Percentiles rank a stretch among this genome's conserved stretches.
Evolutionary conservation across 345 rosid genomes (phyloP).

Genomic region (Salix purpurea): DNA sequence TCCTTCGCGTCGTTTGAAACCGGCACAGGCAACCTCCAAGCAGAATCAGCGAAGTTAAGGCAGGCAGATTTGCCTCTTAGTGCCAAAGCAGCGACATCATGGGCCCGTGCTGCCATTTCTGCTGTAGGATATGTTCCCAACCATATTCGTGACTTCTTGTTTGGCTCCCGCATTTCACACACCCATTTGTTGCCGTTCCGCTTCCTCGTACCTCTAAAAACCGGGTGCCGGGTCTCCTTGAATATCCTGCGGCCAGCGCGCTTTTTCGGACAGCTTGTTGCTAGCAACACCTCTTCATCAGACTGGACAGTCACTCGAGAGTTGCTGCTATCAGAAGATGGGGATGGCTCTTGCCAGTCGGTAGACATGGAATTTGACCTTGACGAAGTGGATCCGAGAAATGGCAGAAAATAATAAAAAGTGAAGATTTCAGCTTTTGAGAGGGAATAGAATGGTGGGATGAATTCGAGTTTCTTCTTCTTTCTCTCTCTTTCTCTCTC

Average conservation of each 20-base stretch:
- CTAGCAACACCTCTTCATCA: conserved; percentile 13
- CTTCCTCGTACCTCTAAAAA: conserved; percentile 56
- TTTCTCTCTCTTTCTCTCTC: neutral
- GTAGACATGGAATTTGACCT: neutral
- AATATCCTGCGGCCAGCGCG: conserved; percentile 44
- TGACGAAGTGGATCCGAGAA: neutral
- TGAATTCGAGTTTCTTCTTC: neutral
- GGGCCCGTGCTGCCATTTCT: conserved; percentile 79
- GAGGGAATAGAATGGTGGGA: neutral
- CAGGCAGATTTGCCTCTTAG: conserved; percentile 60
- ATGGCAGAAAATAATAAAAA: neutral
- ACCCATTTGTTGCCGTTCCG: conserved; percentile 70
- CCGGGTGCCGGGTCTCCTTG: conserved; percentile 71
- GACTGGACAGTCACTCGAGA: conserved; percentile 1
- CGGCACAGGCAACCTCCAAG: conserved; percentile 55
- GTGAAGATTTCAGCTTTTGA: neutral
- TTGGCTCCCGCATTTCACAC: conserved; percentile 62
- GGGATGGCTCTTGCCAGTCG: conserved; percentile 9
- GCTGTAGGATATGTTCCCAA: conserved; percentile 72
- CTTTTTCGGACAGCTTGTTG: conserved; percentile 17
- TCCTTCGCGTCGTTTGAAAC: conserved; percentile 37
- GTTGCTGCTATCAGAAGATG: conserved; percentile 16
- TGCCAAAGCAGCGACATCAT: conserved; percentile 69
- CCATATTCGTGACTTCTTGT: conserved; percentile 58
- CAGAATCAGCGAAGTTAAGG: conserved; percentile 69